Evolutionary conservation across 345 rosid genomes (phyloP).

Genomic region (Heritiera littoralis): DNA sequence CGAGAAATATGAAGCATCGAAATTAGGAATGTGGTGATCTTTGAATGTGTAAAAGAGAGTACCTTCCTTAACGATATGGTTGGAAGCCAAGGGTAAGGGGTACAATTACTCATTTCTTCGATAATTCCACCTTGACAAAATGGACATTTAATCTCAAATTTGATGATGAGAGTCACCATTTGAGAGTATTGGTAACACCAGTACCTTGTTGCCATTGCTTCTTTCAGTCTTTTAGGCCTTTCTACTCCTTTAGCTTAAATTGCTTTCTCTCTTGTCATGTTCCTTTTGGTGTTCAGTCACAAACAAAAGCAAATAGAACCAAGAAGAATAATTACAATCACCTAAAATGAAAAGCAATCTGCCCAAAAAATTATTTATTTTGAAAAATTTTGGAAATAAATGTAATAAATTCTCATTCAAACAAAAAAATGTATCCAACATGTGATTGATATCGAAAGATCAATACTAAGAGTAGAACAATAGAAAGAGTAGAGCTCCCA

Average conservation of each 20-base stretch:
- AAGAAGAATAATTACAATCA: slow-evolving; percentile 5
- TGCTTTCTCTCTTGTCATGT: neutral
- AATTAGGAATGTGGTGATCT: no score
- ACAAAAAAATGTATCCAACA: neutral
- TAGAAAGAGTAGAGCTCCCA: neutral
- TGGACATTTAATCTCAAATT: slow-evolving; percentile 84
- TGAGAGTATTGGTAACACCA: slow-evolving; percentile 74
- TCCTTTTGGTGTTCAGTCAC: slow-evolving; percentile 21
- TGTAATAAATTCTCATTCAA: neutral
- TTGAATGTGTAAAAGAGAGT: no score
- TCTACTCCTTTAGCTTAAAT: neutral
- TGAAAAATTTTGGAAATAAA: neutral
- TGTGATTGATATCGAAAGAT: neutral
- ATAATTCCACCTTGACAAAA: slow-evolving; percentile 61
- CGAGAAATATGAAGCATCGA: no score
- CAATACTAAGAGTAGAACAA: neutral
- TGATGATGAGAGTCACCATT: slow-evolving; percentile 64
- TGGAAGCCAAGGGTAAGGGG: no score
- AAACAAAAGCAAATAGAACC: neutral
- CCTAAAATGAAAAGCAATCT: neutral
- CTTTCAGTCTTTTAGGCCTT: slow-evolving; percentile 37
- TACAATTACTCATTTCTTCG: slow-evolving; percentile 41
- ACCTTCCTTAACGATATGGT: no score
- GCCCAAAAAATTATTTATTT: neutral
- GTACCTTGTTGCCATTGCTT: slow-evolving; percentile 47